phyloP scores from a whole-genome alignment of 1,284 basidiomycete species.

The Hymenochaete sp. region DNA sequence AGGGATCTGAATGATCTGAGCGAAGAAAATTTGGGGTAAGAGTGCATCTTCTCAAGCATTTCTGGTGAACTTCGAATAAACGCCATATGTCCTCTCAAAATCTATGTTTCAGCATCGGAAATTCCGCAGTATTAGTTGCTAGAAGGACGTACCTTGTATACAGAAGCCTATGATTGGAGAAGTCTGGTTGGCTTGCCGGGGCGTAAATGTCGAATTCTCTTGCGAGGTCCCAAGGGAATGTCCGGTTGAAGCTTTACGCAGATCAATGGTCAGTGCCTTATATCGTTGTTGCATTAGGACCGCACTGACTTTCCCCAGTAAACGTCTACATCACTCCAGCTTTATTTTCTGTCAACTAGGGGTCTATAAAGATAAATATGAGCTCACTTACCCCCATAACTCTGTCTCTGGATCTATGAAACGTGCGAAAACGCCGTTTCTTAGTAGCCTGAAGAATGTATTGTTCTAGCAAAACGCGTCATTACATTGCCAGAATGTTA shows the following conservation, averaged over 20 bases:
- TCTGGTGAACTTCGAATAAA: slow-evolving; percentile 16
- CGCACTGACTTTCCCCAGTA: slow-evolving; percentile 18
- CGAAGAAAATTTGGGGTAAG: slow-evolving; percentile 16
- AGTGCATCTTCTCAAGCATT: slow-evolving; percentile 12
- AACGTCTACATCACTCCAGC: slow-evolving; percentile 17
- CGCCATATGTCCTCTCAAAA: slow-evolving; percentile 16
- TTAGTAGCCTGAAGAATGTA: slow-evolving; percentile 14
- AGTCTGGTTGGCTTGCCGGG: slow-evolving; percentile 11
- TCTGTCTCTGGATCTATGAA: slow-evolving; percentile 17
- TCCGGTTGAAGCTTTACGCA: slow-evolving; percentile 9
- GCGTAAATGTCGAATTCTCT: slow-evolving; percentile 15
- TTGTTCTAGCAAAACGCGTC: slow-evolving; percentile 1
- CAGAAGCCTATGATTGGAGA: slow-evolving; percentile 8
- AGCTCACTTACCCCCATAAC: slow-evolving; percentile 11
- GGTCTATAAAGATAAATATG: not conserved
- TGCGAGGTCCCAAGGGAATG: slow-evolving; percentile 18
- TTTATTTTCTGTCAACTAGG: not conserved
- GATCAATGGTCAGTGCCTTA: not conserved
- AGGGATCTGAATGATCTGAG: slow-evolving; percentile 9
- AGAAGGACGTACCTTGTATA: slow-evolving; percentile 8
- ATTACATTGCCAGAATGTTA: not conserved
- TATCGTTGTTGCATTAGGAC: not conserved
- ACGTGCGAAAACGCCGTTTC: slow-evolving; percentile 12
- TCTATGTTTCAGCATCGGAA: not conserved
- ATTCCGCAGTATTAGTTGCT: not conserved